Conservation (phyloP, 495 filamentous ascomycete species). For the Aspergillus egyptiacus region DNA sequence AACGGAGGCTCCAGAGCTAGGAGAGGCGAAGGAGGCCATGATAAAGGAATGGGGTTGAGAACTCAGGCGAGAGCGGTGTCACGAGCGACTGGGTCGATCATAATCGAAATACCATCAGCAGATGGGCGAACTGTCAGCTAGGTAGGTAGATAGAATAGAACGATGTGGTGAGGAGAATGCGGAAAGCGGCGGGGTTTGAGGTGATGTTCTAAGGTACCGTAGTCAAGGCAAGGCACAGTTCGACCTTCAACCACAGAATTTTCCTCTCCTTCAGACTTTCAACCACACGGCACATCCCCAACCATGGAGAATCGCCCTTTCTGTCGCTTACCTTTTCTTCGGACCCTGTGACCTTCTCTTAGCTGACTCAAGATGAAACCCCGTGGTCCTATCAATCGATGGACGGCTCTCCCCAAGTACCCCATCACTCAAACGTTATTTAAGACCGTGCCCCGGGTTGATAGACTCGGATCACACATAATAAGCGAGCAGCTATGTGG, state of each 20-base stretch:
- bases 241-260: no score
- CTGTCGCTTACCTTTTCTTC: not conserved
- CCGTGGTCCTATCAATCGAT: no score
- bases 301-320: constrained; percentile 1
- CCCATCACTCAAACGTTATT: constrained; percentile 20
- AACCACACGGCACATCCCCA: no score
- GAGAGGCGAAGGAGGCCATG: constrained; percentile 27
- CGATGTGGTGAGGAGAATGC: no score
- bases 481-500: constrained; percentile 57
- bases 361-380: no score
- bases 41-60: not conserved
- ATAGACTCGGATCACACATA: constrained; percentile 42
- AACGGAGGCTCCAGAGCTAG: constrained; percentile 24
- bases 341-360: no score
- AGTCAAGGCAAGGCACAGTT: no score
- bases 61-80: constrained; percentile 12
- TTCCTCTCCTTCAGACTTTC: no score
- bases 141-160: not conserved
- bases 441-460: no score
- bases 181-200: no score
- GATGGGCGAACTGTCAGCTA: not conserved
- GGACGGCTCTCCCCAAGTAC: constrained; percentile 8
- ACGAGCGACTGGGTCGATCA: constrained; percentile 4
- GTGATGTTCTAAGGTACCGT: no score
- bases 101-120: constrained; percentile 8